Evolutionary conservation across 2,329 filamentous ascomycete genomes (phyloP), one percentile per base, ranked within the genome.

Genomic region (Pseudocercospora fijiensis): DNA sequence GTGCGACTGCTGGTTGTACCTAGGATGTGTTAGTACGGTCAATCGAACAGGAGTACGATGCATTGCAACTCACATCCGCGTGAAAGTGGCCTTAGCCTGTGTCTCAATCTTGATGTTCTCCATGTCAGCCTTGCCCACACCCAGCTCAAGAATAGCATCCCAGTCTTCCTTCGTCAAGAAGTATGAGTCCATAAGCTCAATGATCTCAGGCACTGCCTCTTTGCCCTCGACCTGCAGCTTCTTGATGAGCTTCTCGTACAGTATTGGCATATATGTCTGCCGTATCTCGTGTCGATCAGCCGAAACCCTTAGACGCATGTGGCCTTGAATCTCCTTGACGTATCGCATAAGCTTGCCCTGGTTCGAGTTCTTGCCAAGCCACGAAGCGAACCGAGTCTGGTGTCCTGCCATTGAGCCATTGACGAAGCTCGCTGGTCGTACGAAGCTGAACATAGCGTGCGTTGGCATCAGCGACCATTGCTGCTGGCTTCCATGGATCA

Each of bases 381-480:
- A 99, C 6, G 86, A 85, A 0, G 95, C 95, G 75, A 99, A 99
- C 47, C 83, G 83, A 37, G 91, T 90, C 63, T 84, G 80, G 67
- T 86, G 83, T 70, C 81, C 81, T 8, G 79, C 79, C 73, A 96
- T 85, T 71, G 89, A 89, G 45, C 95, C 95, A 57, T 91, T 86
- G 10, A 95, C 83, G 74, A 90, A 96, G 76, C 92, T 96, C 7
- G 95, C 89, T 4, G 95, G 95, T 26, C 91, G 85, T 24, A 99
- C 94, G 60, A 96, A 96, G 74, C 93, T 96, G 80, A 98, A 97
- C 43, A 97, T 85, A 26, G 93, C 95, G 77, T 99, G 95, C 1
- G 91, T 90, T 13, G 95, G 95, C 95, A 99, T 99, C 66, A 99
- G 80, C 74, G 91, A 95, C 95, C 95, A 99, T 67, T 99, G 95